phyloP scores from a whole-genome alignment of 805 yeast species.

The Cyberlindnera xylosilytica region DNA sequence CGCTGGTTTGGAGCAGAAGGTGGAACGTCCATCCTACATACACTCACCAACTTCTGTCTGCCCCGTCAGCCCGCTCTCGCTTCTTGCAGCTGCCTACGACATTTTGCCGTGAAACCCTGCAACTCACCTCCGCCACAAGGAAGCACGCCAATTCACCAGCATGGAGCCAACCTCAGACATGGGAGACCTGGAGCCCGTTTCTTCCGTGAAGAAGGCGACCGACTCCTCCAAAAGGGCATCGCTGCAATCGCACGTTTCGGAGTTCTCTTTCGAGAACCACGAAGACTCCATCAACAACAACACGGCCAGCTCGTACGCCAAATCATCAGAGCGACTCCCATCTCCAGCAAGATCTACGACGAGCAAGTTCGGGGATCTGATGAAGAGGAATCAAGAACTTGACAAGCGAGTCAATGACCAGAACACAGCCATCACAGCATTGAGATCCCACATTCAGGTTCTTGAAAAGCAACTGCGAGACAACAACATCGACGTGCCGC shows the following conservation, averaged over 20 bases:
- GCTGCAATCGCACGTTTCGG: conserved; percentile 16
- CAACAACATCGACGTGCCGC: conserved; percentile 13
- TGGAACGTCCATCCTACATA: too few species aligned
- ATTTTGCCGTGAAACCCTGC: too few species aligned
- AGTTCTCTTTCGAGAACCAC: conserved; percentile 14
- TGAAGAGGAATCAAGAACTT: conserved; percentile 17
- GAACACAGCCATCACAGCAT: conserved; percentile 9
- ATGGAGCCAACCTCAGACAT: not conserved
- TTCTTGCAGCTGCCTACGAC: too few species aligned
- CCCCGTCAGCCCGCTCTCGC: too few species aligned
- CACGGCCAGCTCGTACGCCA: not conserved
- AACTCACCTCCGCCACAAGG: not conserved
- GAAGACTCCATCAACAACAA: not conserved
- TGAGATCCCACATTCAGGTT: conserved; percentile 17
- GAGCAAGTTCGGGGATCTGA: conserved; percentile 10
- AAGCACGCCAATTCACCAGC: not conserved
- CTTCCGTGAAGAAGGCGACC: not conserved
- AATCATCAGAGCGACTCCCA: conserved; percentile 10
- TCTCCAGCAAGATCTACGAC: conserved; percentile 9
- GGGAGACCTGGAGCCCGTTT: not conserved
- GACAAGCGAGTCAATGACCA: conserved; percentile 20
- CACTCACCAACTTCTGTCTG: too few species aligned
- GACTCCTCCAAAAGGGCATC: conserved; percentile 15
- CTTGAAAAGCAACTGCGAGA: conserved; percentile 14
- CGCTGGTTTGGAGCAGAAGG: too few species aligned